phyloP scores from a whole-genome alignment of 2,329 filamentous ascomycete species.

The Stachybotrys elegans region DNA sequence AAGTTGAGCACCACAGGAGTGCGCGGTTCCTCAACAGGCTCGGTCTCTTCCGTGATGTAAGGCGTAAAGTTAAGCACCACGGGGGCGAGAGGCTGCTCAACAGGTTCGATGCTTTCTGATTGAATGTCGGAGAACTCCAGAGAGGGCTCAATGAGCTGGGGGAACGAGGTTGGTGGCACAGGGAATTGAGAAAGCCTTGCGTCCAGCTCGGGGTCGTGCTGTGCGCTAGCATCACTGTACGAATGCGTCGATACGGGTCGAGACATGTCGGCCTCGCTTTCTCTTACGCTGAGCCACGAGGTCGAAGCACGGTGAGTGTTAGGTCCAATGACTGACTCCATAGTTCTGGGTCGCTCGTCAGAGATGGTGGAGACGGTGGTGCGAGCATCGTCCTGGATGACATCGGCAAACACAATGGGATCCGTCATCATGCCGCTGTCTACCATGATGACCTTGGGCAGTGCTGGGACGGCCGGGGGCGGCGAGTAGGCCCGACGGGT shows the following conservation, averaged over 20 bases:
- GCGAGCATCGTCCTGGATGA: conserved; percentile 5
- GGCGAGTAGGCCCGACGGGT: conserved; percentile 38
- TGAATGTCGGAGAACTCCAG: conserved; percentile 41
- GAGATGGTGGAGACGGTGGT: conserved; percentile 13
- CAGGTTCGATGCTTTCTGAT: conserved; percentile 38
- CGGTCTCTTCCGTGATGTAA: conserved; percentile 31
- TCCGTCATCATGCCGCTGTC: conserved; percentile 60
- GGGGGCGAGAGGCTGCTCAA: conserved; percentile 28
- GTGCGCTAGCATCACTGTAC: conserved; percentile 49
- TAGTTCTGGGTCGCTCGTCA: conserved; percentile 32
- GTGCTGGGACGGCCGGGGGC: conserved; percentile 40
- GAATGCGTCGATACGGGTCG: conserved; percentile 43
- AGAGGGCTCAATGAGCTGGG: conserved; percentile 24
- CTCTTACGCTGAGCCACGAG: conserved; percentile 18
- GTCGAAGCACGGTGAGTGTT: conserved; percentile 16
- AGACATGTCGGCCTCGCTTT: conserved; percentile 21
- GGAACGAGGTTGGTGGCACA: conserved; percentile 41
- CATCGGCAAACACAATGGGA: conserved; percentile 34
- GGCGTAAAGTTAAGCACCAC: conserved; percentile 26
- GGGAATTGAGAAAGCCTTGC: conserved; percentile 51
- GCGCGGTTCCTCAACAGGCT: conserved; percentile 32
- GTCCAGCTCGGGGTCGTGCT: conserved; percentile 45
- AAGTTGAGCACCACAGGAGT: conserved; percentile 27
- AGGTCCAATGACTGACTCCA: conserved; percentile 33
- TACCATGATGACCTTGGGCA: conserved; percentile 52